Evolutionary conservation across 106 monocot genomes (phyloP).

Genomic region (Narthecium ossifragum): DNA sequence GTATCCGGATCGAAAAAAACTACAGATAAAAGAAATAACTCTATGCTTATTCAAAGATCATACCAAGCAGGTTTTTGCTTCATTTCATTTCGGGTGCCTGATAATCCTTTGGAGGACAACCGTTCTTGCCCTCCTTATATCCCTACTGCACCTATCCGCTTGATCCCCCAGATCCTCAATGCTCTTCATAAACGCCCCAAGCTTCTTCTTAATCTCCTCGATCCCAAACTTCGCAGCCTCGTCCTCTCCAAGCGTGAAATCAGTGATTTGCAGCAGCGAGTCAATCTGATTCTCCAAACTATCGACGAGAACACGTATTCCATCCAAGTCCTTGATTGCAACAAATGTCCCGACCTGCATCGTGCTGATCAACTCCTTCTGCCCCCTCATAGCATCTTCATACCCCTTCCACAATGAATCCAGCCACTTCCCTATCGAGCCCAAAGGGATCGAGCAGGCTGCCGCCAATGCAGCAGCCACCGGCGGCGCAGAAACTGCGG

Average conservation of each 20-base stretch:
- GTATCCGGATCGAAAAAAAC: too few species aligned
- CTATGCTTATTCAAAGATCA: not conserved
- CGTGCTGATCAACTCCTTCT: constrained; percentile 50
- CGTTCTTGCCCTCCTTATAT: constrained; percentile 64
- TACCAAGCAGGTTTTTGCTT: not conserved
- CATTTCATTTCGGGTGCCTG: constrained; percentile 5
- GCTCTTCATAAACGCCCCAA: constrained; percentile 58
- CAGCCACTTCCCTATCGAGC: constrained; percentile 89
- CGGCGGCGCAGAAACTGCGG: constrained; percentile 69
- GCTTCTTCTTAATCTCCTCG: constrained; percentile 63
- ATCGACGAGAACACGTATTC: constrained; percentile 53
- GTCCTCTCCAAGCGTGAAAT: constrained; percentile 54
- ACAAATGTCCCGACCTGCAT: constrained; percentile 59
- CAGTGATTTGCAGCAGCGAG: constrained; percentile 30
- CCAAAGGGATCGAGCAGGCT: constrained; percentile 47
- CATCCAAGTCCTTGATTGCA: constrained; percentile 61
- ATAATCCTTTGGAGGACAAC: constrained; percentile 27
- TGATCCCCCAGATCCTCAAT: constrained; percentile 58
- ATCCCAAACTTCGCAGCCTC: constrained; percentile 58
- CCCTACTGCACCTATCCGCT: constrained; percentile 50
- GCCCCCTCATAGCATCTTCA: constrained; percentile 35
- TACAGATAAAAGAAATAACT: too few species aligned
- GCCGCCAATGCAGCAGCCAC: constrained; percentile 72
- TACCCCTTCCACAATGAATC: constrained; percentile 69
- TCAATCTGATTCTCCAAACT: constrained; percentile 48